phyloP scores from a whole-genome alignment of 495 filamentous ascomycete species.

The Bacidia gigantensis region DNA sequence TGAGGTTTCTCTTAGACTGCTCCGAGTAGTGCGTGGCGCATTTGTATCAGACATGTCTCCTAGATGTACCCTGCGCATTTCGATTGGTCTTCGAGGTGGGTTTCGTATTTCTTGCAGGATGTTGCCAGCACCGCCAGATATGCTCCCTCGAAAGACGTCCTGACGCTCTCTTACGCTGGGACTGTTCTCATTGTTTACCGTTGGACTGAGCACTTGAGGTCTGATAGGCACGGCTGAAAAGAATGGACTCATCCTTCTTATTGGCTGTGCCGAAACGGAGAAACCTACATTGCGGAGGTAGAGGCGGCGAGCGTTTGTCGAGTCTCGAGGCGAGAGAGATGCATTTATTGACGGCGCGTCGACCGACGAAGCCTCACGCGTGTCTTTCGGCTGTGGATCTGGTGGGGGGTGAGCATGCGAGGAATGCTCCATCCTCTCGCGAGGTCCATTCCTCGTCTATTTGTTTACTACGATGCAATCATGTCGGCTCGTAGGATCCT shows the following conservation, averaged over 20 bases:
- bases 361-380: constrained; percentile 2
- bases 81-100: constrained; percentile 14
- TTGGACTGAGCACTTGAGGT: constrained; percentile 8
- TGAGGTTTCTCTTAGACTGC: constrained; percentile 7
- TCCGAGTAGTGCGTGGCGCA: not conserved
- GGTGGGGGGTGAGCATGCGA: constrained; percentile 15
- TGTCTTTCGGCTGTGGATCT: not conserved
- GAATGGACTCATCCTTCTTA: constrained; percentile 18
- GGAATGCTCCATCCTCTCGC: constrained; percentile 15
- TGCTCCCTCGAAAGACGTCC: constrained; percentile 10
- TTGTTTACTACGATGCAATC: not conserved
- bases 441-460: constrained; percentile 8
- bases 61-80: not conserved
- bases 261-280: constrained; percentile 17
- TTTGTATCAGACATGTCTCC: too few species aligned
- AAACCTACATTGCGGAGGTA: constrained; percentile 26
- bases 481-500: not conserved
- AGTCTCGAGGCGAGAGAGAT: not conserved
- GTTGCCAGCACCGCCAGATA: constrained; percentile 15
- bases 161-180: constrained; percentile 4
- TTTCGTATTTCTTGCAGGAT: constrained; percentile 24
- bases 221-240: constrained; percentile 3
- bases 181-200: constrained; percentile 14
- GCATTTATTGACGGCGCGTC: constrained; percentile 1
- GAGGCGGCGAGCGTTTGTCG: constrained; percentile 20